Conservation (phyloP, 2,329 filamentous ascomycete genomes). For the Ophiostoma triangulosporum region DNA sequence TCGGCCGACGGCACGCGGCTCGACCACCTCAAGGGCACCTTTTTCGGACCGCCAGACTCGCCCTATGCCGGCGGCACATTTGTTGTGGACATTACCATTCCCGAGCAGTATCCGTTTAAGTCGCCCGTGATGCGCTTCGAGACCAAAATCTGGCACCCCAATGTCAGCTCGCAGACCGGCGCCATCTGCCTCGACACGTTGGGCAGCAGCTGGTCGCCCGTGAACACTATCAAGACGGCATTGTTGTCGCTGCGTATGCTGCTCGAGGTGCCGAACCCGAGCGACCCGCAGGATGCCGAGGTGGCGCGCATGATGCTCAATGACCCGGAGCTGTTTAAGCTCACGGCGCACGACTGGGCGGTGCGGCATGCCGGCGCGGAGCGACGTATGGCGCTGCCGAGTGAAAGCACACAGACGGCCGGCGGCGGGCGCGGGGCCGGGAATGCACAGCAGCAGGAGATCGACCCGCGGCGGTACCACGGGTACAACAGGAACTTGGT, state of each 20-base stretch:
- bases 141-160: conserved; percentile 95
- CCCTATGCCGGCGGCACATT: conserved; percentile 83
- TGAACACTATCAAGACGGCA: conserved; percentile 90
- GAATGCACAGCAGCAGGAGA: neutral
- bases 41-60: conserved; percentile 79
- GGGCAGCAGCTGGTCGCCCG: conserved; percentile 81
- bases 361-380: conserved; percentile 71
- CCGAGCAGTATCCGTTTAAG: conserved; percentile 82
- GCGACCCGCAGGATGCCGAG: conserved; percentile 92
- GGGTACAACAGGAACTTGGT: conserved; percentile 80
- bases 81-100: conserved; percentile 74
- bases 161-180: conserved; percentile 87
- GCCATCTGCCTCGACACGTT: conserved; percentile 95
- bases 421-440: conserved; percentile 20
- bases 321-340: conserved; percentile 64
- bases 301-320: conserved; percentile 82
- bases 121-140: conserved; percentile 83
- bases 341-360: conserved; percentile 82
- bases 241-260: conserved; percentile 87
- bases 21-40: conserved; percentile 69
- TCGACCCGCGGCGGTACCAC: conserved; percentile 45
- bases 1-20: conserved; percentile 47
- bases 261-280: conserved; percentile 84
- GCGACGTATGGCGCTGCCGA: conserved; percentile 22
- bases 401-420: neutral